A percentile compares a stretch with the other conserved stretches of the same genome.
phyloP scores from a whole-genome alignment of 1,139 yeast genomes.

The Blastobotrys proliferans region DNA sequence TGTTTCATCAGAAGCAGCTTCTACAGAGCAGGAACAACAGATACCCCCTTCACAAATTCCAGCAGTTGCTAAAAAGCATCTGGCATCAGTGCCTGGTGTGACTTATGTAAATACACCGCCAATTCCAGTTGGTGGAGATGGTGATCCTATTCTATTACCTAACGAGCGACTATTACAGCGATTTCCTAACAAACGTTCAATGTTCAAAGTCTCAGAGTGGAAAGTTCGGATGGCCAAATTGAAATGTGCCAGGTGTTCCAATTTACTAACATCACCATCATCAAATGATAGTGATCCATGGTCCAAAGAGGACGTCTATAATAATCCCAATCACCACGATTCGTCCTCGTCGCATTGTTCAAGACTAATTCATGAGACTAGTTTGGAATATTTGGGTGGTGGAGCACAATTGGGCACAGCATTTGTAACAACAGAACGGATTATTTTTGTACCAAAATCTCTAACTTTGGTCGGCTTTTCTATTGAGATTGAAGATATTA shows the following conservation, averaged over 20 bases:
- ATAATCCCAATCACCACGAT: neutral
- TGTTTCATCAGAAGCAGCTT: conserved; percentile 7
- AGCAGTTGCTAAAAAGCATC: conserved; percentile 11
- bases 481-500: conserved; percentile 25
- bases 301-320: conserved; percentile 3
- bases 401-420: conserved; percentile 26
- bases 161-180: conserved; percentile 32
- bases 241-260: conserved; percentile 18
- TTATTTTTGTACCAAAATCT: conserved; percentile 27
- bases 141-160: conserved; percentile 30
- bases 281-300: conserved; percentile 7
- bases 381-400: conserved; percentile 23
- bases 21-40: neutral
- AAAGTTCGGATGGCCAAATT: conserved; percentile 19
- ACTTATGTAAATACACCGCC: conserved; percentile 13
- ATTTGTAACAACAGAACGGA: conserved; percentile 32
- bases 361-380: conserved; percentile 17
- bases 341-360: neutral
- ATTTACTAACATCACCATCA: no score
- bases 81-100: conserved; percentile 10
- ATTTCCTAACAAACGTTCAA: conserved; percentile 24
- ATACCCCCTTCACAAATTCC: conserved; percentile 5
- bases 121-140: conserved; percentile 13
- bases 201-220: conserved; percentile 19
- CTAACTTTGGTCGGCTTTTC: conserved; percentile 22